A percentile compares a stretch with the other conserved stretches of the same genome.
phyloP scores from a whole-genome alignment of 139 green algal species.

The Mesotaenium endlicherianum region DNA sequence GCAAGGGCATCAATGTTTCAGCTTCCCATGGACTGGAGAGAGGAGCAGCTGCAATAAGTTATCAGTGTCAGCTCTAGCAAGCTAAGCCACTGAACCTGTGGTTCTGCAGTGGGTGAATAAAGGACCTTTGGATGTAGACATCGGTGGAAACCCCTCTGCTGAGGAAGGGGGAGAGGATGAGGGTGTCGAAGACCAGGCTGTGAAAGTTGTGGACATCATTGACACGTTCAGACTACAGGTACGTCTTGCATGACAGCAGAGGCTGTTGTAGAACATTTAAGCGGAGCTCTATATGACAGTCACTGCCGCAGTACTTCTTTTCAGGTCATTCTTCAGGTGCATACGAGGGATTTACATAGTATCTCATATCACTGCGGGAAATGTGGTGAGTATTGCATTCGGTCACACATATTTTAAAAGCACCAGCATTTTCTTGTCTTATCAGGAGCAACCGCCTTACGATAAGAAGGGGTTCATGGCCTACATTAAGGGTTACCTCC shows the following conservation, averaged over 20 bases:
- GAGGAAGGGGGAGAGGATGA: constrained; percentile 63
- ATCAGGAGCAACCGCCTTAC: constrained; percentile 60
- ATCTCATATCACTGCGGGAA: no score
- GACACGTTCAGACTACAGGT: constrained; percentile 63
- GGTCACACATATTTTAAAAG: no score
- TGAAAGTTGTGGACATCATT: constrained; percentile 64
- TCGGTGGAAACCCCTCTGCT: constrained; percentile 64
- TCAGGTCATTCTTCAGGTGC: no score
- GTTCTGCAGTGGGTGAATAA: constrained; percentile 57
- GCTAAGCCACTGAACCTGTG: no score
- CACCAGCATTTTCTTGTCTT: not conserved
- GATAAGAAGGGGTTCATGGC: constrained; percentile 66
- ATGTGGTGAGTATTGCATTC: no score
- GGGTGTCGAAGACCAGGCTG: constrained; percentile 44
- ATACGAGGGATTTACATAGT: no score
- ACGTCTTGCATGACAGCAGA: no score
- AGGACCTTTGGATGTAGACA: constrained; percentile 63
- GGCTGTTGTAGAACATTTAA: no score
- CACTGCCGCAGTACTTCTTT: no score
- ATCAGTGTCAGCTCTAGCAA: not conserved
- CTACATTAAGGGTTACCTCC: constrained; percentile 61
- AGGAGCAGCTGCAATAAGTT: not conserved
- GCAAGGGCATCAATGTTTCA: not conserved
- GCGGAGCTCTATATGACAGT: no score
- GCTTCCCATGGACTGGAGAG: not conserved